Evolutionary conservation across 2,329 filamentous ascomycete species (phyloP).

Genomic region (Dothistroma pini): DNA sequence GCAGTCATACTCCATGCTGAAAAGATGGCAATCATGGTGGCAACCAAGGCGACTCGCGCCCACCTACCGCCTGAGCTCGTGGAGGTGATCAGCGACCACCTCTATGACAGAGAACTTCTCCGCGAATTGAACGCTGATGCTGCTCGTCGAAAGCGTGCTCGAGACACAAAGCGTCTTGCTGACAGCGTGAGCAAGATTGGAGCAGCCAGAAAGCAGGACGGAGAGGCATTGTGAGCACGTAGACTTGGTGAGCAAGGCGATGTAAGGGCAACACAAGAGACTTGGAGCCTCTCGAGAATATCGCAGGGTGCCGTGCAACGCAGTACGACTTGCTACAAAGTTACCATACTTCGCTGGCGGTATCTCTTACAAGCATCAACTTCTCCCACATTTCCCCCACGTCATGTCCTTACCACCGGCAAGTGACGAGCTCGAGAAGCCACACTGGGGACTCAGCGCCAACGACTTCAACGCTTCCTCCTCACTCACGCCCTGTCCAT

Average conservation of each 20-base stretch:
- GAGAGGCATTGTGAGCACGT: too few species aligned
- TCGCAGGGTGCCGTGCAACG: neutral
- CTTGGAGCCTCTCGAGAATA: neutral
- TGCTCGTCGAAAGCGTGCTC: neutral
- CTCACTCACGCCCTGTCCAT: constrained; percentile 25
- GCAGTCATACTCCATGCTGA: neutral
- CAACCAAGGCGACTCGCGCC: neutral
- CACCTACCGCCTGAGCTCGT: neutral
- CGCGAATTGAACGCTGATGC: neutral
- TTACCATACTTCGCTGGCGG: constrained; percentile 27
- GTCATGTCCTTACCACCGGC: constrained; percentile 31
- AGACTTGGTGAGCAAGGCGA: neutral
- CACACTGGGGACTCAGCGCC: constrained; percentile 33
- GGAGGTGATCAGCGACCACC: neutral
- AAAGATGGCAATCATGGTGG: neutral
- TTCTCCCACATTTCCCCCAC: constrained; percentile 33
- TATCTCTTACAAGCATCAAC: constrained; percentile 27
- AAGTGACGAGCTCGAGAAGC: constrained; percentile 30
- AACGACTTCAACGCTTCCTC: constrained; percentile 29
- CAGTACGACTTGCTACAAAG: neutral
- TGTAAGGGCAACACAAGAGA: neutral
- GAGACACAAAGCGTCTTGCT: neutral
- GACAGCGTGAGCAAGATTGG: neutral
- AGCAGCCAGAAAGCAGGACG: too few species aligned
- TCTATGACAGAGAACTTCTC: neutral